Evolutionary conservation across 2,329 filamentous ascomycete genomes (phyloP), one percentile per base, ranked within the genome.

Genomic region (Ascochyta viciae-villosae): DNA sequence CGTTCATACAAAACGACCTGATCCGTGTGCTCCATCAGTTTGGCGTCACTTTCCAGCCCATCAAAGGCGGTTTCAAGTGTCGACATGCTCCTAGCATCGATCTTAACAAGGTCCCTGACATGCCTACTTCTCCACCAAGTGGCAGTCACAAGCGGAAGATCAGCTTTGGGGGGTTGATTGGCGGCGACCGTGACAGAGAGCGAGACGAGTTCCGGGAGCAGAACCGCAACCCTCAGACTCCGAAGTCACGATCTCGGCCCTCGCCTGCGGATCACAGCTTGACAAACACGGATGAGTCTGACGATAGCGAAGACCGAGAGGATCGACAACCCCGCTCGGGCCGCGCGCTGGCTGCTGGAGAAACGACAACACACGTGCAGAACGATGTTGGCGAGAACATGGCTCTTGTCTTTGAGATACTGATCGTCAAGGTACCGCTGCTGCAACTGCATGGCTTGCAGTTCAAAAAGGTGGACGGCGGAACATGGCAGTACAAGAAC

Each of bases 401-500:
- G 84, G 83, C 91, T 35, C 81, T 98, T 48, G 88, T 91, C 62
- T 99, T 98, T 72, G 95, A 99, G 74, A 96, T 98, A 61, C 88
- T 97, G 65, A 95, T 99, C 65, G 95, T 99, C 74, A 99, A 99
- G 78, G 92, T 99, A 24, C 95, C 95, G 12, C 81, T 99, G 47
- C 87, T 99, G 58, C 92, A 90, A 38, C 79, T 99, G 54, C 94
- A 99, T 72, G 95, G 95, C 44, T 93, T 99, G 59, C 95, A 98
- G 75, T 99, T 99, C 81, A 99, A 99, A 83, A 92, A 95, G 73
- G 89, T 98, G 65, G 87, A 91, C 54, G 94, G 95, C 33, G 94
- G 96, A 57, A 98, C 95, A 55, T 98, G 94, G 93, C 93, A 97
- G 76, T 99, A 96, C 80, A 96, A 97, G 81, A 94, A 91, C 71